Percentiles rank a stretch among this genome's conserved stretches.
phyloP scores from a whole-genome alignment of 2,329 filamentous ascomycete genomes.

The Sarocladiaceae sp. region DNA sequence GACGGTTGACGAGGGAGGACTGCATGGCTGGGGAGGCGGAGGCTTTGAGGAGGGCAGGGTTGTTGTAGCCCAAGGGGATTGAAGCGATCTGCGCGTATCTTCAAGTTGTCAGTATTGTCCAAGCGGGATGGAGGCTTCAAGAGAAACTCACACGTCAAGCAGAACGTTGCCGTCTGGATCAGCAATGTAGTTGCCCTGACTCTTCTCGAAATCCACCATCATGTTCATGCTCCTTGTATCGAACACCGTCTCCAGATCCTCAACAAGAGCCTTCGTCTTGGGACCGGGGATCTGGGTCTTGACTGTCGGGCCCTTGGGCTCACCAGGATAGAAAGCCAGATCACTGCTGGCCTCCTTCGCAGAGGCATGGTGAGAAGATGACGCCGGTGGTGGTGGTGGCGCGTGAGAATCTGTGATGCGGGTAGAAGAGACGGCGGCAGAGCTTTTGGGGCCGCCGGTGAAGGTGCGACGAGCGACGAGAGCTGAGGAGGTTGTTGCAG shows the following conservation, averaged over 20 bases:
- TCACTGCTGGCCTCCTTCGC: not conserved
- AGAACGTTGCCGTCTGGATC: conserved; percentile 66
- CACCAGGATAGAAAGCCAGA: conserved; percentile 36
- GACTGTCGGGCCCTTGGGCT: conserved; percentile 46
- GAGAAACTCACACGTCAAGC: conserved; percentile 66
- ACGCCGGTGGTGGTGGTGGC: not conserved
- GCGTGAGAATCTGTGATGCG: not conserved
- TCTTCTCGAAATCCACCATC: conserved; percentile 68
- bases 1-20: conserved; percentile 76
- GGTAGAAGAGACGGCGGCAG: not conserved
- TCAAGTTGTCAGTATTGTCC: too few relatives aligned
- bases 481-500: not conserved
- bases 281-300: conserved; percentile 68
- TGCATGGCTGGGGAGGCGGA: conserved; percentile 74
- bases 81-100: conserved; percentile 89
- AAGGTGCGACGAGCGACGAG: not conserved
- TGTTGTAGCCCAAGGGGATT: conserved; percentile 90
- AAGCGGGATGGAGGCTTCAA: too few relatives aligned
- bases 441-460: not conserved
- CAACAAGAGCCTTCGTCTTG: conserved; percentile 60
- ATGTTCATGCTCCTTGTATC: conserved; percentile 83
- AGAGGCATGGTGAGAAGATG: not conserved
- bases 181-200: conserved; percentile 73
- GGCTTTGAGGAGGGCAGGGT: conserved; percentile 64
- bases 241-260: conserved; percentile 71